Evolutionary conservation across 2,329 filamentous ascomycete species (phyloP).

Genomic region (Talaromyces albobiverticillius): DNA sequence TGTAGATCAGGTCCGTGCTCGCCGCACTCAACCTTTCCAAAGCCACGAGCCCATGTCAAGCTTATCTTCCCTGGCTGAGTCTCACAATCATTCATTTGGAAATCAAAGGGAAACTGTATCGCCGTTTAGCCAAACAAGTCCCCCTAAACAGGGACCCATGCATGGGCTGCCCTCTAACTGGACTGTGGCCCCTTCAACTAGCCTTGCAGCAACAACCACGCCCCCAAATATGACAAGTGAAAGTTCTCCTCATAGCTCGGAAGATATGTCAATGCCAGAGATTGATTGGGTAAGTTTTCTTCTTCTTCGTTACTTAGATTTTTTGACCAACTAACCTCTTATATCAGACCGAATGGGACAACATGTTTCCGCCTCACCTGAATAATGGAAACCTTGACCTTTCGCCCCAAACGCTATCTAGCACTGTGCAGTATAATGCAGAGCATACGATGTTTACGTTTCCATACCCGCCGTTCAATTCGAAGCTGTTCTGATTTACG

Average conservation of each 20-base stretch:
- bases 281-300: conserved; percentile 63
- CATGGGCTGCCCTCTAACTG: not conserved
- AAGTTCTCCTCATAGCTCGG: conserved; percentile 17
- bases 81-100: not conserved
- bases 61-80: not conserved
- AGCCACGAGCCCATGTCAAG: not conserved
- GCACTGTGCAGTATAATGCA: conserved; percentile 19
- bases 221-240: not conserved
- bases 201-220: conserved; percentile 15
- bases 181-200: conserved; percentile 12
- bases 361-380: conserved; percentile 38
- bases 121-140: not conserved
- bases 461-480: conserved; percentile 12
- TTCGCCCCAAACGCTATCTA: conserved; percentile 28
- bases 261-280: conserved; percentile 44
- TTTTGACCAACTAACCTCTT: not conserved
- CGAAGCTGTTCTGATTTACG: not conserved
- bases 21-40: not conserved
- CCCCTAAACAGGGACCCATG: not conserved
- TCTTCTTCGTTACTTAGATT: not conserved
- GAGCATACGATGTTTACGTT: conserved; percentile 5
- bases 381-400: conserved; percentile 56
- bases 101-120: not conserved
- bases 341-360: conserved; percentile 34
- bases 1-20: conserved; percentile 1